Evolutionary conservation across 2,329 filamentous ascomycete species (phyloP).

Genomic region (Colletotrichum agaves): DNA sequence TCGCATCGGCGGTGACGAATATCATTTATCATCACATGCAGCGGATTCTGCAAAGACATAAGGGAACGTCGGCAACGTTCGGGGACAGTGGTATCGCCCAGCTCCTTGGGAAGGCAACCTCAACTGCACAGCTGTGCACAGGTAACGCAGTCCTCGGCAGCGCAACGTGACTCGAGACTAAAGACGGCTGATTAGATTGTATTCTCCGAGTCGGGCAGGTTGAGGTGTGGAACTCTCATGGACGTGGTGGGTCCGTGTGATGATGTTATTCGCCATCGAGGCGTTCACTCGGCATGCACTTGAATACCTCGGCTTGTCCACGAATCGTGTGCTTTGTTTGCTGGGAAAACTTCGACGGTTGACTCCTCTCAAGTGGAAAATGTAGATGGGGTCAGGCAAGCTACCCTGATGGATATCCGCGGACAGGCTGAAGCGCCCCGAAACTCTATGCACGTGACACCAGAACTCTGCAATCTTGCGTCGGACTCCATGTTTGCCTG

Average conservation of each 20-base stretch:
- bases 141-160: background rate
- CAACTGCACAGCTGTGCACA: background rate
- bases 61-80: background rate
- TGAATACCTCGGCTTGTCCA: background rate
- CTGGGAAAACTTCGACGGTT: background rate
- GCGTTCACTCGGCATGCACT: background rate
- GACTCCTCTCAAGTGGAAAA: too few relatives aligned
- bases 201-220: background rate
- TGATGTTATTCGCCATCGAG: background rate
- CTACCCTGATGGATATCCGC: too few relatives aligned
- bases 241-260: background rate
- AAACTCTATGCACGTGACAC: background rate
- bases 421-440: background rate
- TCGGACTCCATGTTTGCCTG: too few relatives aligned
- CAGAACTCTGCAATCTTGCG: too few relatives aligned
- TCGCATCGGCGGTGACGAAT: too few relatives aligned
- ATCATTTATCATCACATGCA: background rate
- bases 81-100: background rate
- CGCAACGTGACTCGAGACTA: constrained; percentile 17
- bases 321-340: background rate
- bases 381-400: too few relatives aligned
- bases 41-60: background rate
- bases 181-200: background rate
- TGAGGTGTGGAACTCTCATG: background rate
- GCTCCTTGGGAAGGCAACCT: background rate